These are phyloP conservation scores for Phaffia australis DNA, from an alignment of 768 basidiomycete species.

Conservation along the genomic window DNA sequence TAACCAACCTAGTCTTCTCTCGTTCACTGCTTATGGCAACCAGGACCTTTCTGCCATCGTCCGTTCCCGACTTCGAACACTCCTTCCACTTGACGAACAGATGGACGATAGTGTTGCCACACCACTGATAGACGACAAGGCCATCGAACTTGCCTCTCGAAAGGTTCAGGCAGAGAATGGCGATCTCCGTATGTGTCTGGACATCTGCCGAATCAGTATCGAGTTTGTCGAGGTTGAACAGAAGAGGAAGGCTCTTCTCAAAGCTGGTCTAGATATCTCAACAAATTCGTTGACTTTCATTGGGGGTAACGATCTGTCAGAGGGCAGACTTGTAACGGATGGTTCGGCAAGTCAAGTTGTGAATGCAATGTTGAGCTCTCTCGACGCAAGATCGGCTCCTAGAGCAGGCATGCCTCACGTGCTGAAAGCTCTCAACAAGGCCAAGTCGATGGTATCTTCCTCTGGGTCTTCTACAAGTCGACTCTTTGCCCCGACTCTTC, in stretches of 20 bases:
- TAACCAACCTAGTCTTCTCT: conserved; percentile 32
- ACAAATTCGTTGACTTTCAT: not conserved
- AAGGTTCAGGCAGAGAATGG: conserved; percentile 40
- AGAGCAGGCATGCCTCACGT: conserved; percentile 31
- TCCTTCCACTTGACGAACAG: not conserved
- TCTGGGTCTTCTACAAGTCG: conserved; percentile 3
- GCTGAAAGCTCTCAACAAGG: conserved; percentile 35
- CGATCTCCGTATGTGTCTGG: conserved; percentile 38
- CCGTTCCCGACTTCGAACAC: conserved; percentile 31
- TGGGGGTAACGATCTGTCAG: conserved; percentile 1
- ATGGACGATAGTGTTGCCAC: conserved; percentile 1
- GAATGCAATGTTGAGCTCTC: not conserved
- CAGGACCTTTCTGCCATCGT: conserved; percentile 36
- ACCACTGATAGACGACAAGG: conserved; percentile 33
- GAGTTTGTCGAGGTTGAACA: conserved; percentile 36
- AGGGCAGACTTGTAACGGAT: too few relatives aligned
- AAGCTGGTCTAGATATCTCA: not conserved
- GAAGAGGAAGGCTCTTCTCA: conserved; percentile 30
- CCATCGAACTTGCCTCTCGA: conserved; percentile 35
- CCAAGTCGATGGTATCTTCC: conserved; percentile 28
- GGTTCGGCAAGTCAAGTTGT: conserved; percentile 6
- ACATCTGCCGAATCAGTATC: conserved; percentile 33
- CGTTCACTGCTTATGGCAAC: conserved; percentile 37
- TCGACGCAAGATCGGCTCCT: conserved; percentile 12
- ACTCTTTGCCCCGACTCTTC: conserved; percentile 29